These are phyloP conservation scores for Penicillium psychrofluorescens DNA, from an alignment of 495 filamentous ascomycete genomes.

Conservation along the genomic window DNA sequence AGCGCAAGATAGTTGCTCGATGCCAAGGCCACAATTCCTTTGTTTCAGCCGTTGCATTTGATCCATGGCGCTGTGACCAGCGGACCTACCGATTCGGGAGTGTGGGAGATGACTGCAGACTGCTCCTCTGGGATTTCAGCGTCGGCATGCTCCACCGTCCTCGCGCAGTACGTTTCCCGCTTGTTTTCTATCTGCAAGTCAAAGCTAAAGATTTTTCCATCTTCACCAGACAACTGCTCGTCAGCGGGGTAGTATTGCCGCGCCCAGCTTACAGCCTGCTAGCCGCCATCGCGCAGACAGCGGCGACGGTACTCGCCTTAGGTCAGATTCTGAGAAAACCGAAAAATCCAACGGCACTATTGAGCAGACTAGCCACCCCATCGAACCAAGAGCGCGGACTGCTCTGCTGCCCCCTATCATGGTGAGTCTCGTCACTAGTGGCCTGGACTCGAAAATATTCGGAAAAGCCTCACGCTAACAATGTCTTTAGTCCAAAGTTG, in stretches of 20 bases:
- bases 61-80: slow-evolving; percentile 94
- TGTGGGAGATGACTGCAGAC: slow-evolving; percentile 85
- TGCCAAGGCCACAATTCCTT: slow-evolving; percentile 93
- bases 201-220: slow-evolving; percentile 24
- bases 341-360: slow-evolving; percentile 40
- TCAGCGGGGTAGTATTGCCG: slow-evolving; percentile 31
- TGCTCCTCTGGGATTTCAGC: slow-evolving; percentile 95
- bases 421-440: slow-evolving; percentile 37
- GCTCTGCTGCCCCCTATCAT: slow-evolving; percentile 91
- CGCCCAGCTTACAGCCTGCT: slow-evolving; percentile 52
- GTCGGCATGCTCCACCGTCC: slow-evolving; percentile 93
- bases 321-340: slow-evolving; percentile 61
- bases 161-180: slow-evolving; percentile 52
- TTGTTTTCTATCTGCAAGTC: not conserved
- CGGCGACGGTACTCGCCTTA: slow-evolving; percentile 37
- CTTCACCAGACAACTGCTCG: slow-evolving; percentile 37
- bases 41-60: slow-evolving; percentile 89
- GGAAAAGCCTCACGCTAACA: not conserved
- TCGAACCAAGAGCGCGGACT: slow-evolving; percentile 71
- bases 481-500: slow-evolving; percentile 59
- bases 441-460: too few relatives aligned
- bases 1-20: slow-evolving; percentile 77
- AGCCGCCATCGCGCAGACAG: slow-evolving; percentile 68
- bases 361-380: slow-evolving; percentile 59
- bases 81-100: slow-evolving; percentile 91